Evolutionary conservation across 23 red algal species (phyloP), one percentile per base, ranked within the genome.

Genomic region (Porphyridium purpureum): DNA sequence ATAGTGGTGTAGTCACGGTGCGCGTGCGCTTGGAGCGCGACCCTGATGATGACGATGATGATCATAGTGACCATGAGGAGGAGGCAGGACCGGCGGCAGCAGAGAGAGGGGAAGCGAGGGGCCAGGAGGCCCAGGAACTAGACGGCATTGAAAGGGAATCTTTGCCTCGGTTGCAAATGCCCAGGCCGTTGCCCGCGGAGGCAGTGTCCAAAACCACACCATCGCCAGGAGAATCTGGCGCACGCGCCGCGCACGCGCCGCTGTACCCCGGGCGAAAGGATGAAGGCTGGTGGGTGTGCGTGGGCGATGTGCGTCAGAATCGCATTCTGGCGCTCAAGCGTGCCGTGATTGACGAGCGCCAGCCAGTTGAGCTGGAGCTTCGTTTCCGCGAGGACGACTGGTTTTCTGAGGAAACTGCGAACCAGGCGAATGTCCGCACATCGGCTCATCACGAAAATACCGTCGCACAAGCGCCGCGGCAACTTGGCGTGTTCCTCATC

Each of bases 231-330:
- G n/a, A n/a, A n/a, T n/a, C n/a, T n/a, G n/a, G n/a, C n/a, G 29
- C 28, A 35, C 57, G 72, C 25, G 47, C 52, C 14, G 63, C 64
- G 25, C 64, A 42, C n/a, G 63, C 62, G 19, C 70, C 83, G 7
- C 24, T 29, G 8, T 92, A 65, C 42, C 83, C 83, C 5, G 60
- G 64, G 23, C 46, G 31, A 14, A 78, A 62, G 40, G 71, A 79
- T 57, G 83, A 92, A 66, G 72, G 83, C 15, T 92, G 83, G 83
- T 92, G 83, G 83, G 47, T 92, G 27, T 49, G 79, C 27, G 55
- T 92, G 7, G 83, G 83, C 42, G 63, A 92, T 21, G 31, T 24
- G 19, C n/a, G 47, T 22, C 49, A 33, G 21, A 77, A 73, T 42
- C 44, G 64, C 5, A 33, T 92, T 20, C 44, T 92, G 25, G 70